These are phyloP conservation scores for Hypoxylon sp. DNA, from an alignment of 2,329 filamentous ascomycete species.

Conservation along the genomic window DNA sequence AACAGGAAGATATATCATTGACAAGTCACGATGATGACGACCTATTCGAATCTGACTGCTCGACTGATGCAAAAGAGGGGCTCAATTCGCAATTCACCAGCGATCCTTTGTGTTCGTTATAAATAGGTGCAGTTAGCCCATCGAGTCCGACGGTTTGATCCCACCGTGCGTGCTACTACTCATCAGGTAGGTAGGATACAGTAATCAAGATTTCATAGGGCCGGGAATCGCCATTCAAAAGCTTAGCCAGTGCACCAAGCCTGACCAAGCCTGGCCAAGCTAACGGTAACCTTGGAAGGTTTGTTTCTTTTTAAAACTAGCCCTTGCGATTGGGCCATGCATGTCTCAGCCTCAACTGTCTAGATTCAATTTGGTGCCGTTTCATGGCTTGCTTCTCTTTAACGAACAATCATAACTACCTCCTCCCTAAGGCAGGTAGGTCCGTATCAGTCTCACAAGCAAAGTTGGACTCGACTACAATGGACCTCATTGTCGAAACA, in stretches of 20 bases:
- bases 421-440: conserved; percentile 13
- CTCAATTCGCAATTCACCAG: background rate
- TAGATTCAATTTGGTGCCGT: conserved; percentile 32
- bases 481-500: conserved; percentile 20
- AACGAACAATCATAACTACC: conserved; percentile 28
- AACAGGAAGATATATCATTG: background rate
- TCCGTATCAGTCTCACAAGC: background rate
- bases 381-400: conserved; percentile 40
- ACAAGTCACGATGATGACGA: background rate
- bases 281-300: conserved; percentile 11
- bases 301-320: conserved; percentile 41
- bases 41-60: background rate
- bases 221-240: conserved; percentile 34
- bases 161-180: conserved; percentile 4
- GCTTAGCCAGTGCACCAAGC: conserved; percentile 28
- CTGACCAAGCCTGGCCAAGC: conserved; percentile 13
- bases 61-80: background rate
- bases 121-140: conserved; percentile 27
- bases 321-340: conserved; percentile 36
- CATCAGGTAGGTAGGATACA: conserved; percentile 19
- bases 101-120: conserved; percentile 20
- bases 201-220: conserved; percentile 33
- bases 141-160: conserved; percentile 21
- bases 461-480: background rate
- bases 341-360: conserved; percentile 42